Percentiles rank a stretch among this genome's conserved stretches.
These are phyloP conservation scores for Diddensiella caesifluorescens DNA, from an alignment of 805 yeast genomes.

Conservation along the genomic window DNA sequence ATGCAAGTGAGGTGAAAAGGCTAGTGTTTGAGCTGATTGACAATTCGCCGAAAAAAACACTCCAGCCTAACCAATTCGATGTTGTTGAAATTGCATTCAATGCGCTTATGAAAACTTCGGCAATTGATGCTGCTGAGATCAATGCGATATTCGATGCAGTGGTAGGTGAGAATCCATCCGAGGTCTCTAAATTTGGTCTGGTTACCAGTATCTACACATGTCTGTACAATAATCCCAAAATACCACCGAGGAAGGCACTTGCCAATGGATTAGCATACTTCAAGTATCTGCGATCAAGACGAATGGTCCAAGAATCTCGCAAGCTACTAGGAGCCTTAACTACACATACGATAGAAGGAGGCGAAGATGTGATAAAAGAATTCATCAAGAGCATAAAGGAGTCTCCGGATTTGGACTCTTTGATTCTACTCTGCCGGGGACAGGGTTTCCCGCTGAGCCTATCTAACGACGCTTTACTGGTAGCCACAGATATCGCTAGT, in stretches of 20 bases:
- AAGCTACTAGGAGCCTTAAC: constrained; percentile 20
- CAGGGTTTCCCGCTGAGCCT: background rate
- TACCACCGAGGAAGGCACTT: constrained; percentile 7
- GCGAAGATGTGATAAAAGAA: constrained; percentile 7
- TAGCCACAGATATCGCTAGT: constrained; percentile 1
- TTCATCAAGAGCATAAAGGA: constrained; percentile 11
- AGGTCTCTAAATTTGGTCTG: constrained; percentile 1
- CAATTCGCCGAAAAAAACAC: constrained; percentile 3
- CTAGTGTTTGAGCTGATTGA: constrained; percentile 6
- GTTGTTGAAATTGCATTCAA: constrained; percentile 7
- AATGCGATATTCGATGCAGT: constrained; percentile 3
- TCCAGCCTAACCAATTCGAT: constrained; percentile 7
- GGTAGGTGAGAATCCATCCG: background rate
- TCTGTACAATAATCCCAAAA: constrained; percentile 16
- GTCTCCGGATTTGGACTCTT: constrained; percentile 2
- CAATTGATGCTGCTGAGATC: background rate
- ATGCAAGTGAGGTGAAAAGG: background rate
- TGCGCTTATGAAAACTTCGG: background rate
- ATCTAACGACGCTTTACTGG: background rate
- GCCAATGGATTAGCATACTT: constrained; percentile 24
- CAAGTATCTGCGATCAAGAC: constrained; percentile 18
- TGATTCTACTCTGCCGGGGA: background rate
- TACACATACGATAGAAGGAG: constrained; percentile 9
- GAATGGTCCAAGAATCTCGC: constrained; percentile 19
- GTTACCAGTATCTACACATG: constrained; percentile 22